Conservation (phyloP, 345 rosid genomes). For the Abelmoschus esculentus region DNA sequence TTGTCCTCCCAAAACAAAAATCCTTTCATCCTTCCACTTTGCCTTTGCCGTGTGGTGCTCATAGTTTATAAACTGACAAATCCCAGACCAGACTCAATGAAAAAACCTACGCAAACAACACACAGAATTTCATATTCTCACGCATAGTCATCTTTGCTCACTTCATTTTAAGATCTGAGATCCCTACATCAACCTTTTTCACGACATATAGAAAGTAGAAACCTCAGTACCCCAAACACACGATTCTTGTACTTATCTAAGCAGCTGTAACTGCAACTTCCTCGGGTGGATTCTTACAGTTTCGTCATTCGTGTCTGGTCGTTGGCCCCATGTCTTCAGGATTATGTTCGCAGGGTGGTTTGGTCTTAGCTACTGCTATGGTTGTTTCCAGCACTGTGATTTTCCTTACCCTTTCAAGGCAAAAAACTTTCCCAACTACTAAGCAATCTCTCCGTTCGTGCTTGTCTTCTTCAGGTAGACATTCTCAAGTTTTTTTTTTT, state of each 20-base stretch:
- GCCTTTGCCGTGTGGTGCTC: conserved; percentile 1
- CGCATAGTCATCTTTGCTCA: not conserved
- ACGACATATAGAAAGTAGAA: not conserved
- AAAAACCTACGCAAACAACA: not conserved
- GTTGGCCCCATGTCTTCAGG: conserved; percentile 16
- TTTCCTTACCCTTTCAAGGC: conserved; percentile 56
- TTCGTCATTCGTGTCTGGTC: not conserved
- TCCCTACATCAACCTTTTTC: not conserved
- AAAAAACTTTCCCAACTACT: conserved; percentile 10
- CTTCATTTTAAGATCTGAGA: not conserved
- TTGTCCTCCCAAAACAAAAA: too few relatives aligned
- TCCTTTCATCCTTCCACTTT: not conserved
- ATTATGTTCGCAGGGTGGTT: conserved; percentile 36
- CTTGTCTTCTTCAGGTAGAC: conserved; percentile 47
- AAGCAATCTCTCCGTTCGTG: conserved; percentile 36
- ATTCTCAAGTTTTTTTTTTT: not conserved
- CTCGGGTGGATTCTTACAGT: not conserved
- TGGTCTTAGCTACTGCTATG: conserved; percentile 80
- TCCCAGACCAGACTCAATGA: not conserved
- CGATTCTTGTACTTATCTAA: not conserved
- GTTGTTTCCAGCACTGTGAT: conserved; percentile 67
- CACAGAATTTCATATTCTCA: conserved; percentile 7
- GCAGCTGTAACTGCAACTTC: not conserved
- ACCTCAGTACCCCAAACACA: not conserved
- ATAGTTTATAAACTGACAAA: not conserved